Conservation (phyloP, 2,329 filamentous ascomycete genomes). For the Raffaelea deltoideospora region DNA sequence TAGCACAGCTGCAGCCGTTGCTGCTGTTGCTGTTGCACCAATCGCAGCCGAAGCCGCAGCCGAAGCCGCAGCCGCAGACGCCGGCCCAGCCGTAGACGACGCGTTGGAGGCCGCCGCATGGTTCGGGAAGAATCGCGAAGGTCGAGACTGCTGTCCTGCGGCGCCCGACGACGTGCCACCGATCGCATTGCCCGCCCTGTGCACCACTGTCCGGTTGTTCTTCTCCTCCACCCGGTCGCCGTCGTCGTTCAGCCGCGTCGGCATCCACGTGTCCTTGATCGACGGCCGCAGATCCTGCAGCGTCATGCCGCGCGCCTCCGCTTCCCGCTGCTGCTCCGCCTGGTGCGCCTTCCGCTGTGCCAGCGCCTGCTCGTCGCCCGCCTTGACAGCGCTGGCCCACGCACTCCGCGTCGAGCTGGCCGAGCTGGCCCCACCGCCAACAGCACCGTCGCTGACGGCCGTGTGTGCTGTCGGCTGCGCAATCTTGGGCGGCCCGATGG, state of each 20-base stretch:
- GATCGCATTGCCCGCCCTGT: slow-evolving; percentile 7
- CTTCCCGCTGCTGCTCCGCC: slow-evolving; percentile 26
- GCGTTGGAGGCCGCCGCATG: slow-evolving; percentile 28
- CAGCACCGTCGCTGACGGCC: background rate
- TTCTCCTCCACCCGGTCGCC: slow-evolving; percentile 19
- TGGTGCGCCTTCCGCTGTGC: slow-evolving; percentile 23
- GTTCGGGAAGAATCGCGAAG: slow-evolving; percentile 49
- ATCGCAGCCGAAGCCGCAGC: background rate
- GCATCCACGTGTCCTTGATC: slow-evolving; percentile 41
- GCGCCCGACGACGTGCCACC: background rate
- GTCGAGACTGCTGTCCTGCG: slow-evolving; percentile 27
- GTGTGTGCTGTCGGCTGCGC: background rate
- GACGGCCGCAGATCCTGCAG: slow-evolving; percentile 28
- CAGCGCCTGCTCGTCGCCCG: slow-evolving; percentile 29
- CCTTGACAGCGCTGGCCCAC: slow-evolving; percentile 27
- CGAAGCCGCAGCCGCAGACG: background rate
- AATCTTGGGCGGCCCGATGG: slow-evolving; percentile 17
- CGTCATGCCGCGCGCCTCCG: slow-evolving; percentile 27
- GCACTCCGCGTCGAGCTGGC: slow-evolving; percentile 4
- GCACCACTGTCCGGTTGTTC: slow-evolving; percentile 13
- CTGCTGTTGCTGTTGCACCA: slow-evolving; percentile 1
- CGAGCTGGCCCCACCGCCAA: background rate
- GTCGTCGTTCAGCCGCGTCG: slow-evolving; percentile 20
- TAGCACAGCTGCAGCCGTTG: too few relatives aligned
- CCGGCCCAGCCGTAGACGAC: slow-evolving; percentile 5